Conservation (phyloP, 2,329 filamentous ascomycete genomes). For the Alternaria sp. region DNA sequence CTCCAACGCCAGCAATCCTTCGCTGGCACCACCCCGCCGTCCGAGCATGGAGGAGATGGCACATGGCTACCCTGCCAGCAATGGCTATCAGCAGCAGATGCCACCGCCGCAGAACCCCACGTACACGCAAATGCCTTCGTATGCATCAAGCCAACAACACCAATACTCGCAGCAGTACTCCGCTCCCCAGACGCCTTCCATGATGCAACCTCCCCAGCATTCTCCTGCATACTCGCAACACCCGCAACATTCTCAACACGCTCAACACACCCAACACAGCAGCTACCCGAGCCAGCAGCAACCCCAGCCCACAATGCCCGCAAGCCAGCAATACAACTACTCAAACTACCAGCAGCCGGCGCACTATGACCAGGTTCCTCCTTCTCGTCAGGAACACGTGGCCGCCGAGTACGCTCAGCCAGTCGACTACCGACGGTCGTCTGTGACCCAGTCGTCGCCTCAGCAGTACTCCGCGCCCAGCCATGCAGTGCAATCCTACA, state of each 20-base stretch:
- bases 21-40: conserved; percentile 49
- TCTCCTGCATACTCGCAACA: conserved; percentile 39
- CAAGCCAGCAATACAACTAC: conserved; percentile 52
- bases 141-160: conserved; percentile 42
- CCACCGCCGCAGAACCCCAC: conserved; percentile 49
- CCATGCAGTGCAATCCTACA: conserved; percentile 45
- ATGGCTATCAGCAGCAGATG: conserved; percentile 49
- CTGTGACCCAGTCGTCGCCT: conserved; percentile 40
- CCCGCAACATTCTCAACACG: conserved; percentile 31
- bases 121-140: conserved; percentile 50
- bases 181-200: conserved; percentile 39
- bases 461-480: conserved; percentile 46
- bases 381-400: conserved; percentile 45
- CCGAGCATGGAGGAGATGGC: conserved; percentile 55
- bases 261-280: conserved; percentile 36
- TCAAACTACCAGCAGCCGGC: conserved; percentile 43
- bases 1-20: conserved; percentile 62
- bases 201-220: conserved; percentile 49
- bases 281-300: conserved; percentile 40
- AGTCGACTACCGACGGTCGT: conserved; percentile 51
- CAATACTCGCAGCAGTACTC: conserved; percentile 45
- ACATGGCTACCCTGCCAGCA: conserved; percentile 47
- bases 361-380: conserved; percentile 47
- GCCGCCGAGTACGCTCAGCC: conserved; percentile 48
- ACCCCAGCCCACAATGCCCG: conserved; percentile 36